Evolutionary conservation across 805 yeast genomes (phyloP).

Genomic region (Metschnikowia aberdeeniae): DNA sequence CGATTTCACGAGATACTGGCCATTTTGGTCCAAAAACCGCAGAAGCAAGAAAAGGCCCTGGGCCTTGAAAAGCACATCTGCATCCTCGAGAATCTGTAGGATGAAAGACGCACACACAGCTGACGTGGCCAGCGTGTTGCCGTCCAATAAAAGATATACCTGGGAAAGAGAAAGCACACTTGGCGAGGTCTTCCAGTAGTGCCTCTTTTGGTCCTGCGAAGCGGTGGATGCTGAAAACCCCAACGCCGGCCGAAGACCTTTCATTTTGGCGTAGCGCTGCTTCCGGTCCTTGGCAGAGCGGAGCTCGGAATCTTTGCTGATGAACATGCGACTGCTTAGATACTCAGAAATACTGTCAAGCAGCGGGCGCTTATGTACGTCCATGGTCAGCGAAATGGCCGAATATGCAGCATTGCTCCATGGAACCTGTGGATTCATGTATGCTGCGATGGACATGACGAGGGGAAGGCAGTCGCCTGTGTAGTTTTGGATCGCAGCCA

Average conservation of each 20-base stretch:
- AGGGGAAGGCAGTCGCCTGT: constrained; percentile 5
- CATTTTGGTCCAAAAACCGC: constrained; percentile 11
- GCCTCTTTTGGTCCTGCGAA: constrained; percentile 22
- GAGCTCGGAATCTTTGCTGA: background rate
- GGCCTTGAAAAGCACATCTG: constrained; percentile 25
- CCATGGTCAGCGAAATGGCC: background rate
- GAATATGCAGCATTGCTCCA: constrained; percentile 21
- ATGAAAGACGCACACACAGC: constrained; percentile 26
- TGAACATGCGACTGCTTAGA: background rate
- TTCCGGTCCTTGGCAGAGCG: constrained; percentile 3
- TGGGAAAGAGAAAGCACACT: constrained; percentile 25
- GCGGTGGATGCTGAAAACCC: constrained; percentile 12
- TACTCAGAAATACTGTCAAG: background rate
- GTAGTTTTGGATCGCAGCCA: constrained; percentile 4
- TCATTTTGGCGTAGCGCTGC: background rate
- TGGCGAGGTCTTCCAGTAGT: constrained; percentile 24
- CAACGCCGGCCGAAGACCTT: constrained; percentile 16
- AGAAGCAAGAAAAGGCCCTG: constrained; percentile 23
- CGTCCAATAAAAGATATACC: constrained; percentile 18
- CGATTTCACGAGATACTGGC: constrained; percentile 17
- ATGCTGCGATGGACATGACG: constrained; percentile 14
- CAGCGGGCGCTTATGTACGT: background rate
- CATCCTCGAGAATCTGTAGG: constrained; percentile 33
- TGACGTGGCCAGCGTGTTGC: constrained; percentile 5
- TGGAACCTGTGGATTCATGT: constrained; percentile 28